Conservation (phyloP, 2,329 filamentous ascomycete genomes). For the Pseudocercospora fuligena region DNA sequence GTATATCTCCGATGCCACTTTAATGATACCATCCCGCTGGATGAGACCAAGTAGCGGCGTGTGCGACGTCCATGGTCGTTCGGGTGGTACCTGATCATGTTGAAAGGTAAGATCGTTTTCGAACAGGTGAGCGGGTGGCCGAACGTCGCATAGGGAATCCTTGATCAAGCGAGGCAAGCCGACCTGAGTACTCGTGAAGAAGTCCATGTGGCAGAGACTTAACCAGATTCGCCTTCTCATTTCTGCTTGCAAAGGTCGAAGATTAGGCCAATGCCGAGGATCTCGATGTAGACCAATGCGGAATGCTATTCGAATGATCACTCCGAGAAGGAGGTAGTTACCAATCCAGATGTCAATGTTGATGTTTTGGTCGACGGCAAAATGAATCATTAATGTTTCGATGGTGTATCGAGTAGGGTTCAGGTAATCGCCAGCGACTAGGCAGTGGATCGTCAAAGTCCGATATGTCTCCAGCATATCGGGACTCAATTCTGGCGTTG, state of each 20-base stretch:
- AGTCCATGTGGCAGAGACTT: slow-evolving; percentile 1
- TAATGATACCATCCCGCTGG: not conserved
- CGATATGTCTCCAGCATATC: slow-evolving; percentile 14
- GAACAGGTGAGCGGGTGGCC: slow-evolving; percentile 1
- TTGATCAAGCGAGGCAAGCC: slow-evolving; percentile 15
- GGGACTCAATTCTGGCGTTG: not conserved
- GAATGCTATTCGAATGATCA: slow-evolving; percentile 12
- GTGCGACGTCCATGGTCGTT: slow-evolving; percentile 1
- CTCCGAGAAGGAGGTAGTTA: not conserved
- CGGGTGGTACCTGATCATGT: not conserved
- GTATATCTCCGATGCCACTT: slow-evolving; percentile 1
- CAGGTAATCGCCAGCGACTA: slow-evolving; percentile 2
- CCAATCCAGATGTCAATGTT: slow-evolving; percentile 8
- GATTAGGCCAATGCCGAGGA: slow-evolving; percentile 5
- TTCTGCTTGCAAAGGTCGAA: slow-evolving; percentile 8
- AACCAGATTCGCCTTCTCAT: slow-evolving; percentile 16
- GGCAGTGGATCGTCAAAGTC: slow-evolving; percentile 2
- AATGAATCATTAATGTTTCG: slow-evolving; percentile 6
- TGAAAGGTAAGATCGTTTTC: slow-evolving; percentile 5
- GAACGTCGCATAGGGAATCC: slow-evolving; percentile 5
- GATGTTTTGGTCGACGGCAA: slow-evolving; percentile 3
- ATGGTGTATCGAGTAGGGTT: slow-evolving; percentile 7
- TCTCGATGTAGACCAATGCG: slow-evolving; percentile 18
- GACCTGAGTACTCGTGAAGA: slow-evolving; percentile 4
- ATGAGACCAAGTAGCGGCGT: slow-evolving; percentile 1